phyloP scores from a whole-genome alignment of 2,329 filamentous ascomycete species.

The Pyrenophora graminea region DNA sequence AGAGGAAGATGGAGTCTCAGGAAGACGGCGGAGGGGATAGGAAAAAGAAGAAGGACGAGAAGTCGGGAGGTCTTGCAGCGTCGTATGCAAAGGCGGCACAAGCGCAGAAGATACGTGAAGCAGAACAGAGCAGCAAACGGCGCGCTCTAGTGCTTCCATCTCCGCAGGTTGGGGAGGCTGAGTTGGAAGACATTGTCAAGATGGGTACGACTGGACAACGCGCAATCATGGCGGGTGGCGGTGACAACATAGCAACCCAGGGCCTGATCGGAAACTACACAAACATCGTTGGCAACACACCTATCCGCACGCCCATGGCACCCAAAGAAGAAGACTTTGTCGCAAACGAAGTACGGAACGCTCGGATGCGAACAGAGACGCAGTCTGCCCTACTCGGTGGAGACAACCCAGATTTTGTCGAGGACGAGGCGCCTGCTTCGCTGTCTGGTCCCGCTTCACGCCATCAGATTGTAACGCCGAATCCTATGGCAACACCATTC shows the following conservation, averaged over 20 bases:
- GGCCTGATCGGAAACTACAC: constrained; percentile 88
- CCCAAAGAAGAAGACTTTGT: constrained; percentile 93
- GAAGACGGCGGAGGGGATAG: constrained; percentile 79
- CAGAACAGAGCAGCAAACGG: constrained; percentile 94
- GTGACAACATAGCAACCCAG: constrained; percentile 82
- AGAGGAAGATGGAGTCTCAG: constrained; percentile 90
- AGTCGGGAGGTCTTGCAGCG: constrained; percentile 73
- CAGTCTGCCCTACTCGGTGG: constrained; percentile 92
- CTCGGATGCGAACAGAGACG: constrained; percentile 86
- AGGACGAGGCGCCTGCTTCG: constrained; percentile 80
- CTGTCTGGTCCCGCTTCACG: constrained; percentile 84
- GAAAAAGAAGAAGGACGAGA: constrained; percentile 84
- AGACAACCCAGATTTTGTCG: constrained; percentile 87
- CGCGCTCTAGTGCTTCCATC: constrained; percentile 79
- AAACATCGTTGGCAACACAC: constrained; percentile 76
- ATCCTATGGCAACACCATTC: constrained; percentile 90
- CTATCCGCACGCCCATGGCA: constrained; percentile 88
- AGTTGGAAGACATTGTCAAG: constrained; percentile 97
- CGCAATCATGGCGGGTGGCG: constrained; percentile 75
- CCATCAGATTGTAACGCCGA: constrained; percentile 85
- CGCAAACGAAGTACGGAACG: constrained; percentile 94
- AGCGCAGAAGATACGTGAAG: constrained; percentile 91
- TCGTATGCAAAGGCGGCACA: constrained; percentile 92
- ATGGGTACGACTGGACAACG: constrained; percentile 94
- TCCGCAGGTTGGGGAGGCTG: constrained; percentile 88